phyloP scores from a whole-genome alignment of 1,284 basidiomycete species.

The Athelia sp. region DNA sequence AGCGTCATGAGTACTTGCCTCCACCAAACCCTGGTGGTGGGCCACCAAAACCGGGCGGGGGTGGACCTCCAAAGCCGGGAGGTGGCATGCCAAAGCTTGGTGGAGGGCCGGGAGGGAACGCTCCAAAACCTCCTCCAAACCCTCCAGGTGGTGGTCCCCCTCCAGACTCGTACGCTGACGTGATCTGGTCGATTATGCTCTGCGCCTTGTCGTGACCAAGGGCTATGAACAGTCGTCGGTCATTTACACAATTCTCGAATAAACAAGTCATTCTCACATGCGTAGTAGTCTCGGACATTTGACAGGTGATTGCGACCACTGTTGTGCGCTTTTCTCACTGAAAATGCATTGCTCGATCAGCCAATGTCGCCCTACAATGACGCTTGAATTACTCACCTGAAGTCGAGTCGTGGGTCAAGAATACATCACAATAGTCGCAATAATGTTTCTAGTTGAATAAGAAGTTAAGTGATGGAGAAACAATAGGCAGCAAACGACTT shows the following conservation, averaged over 20 bases:
- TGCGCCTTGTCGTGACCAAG: slow-evolving; percentile 96
- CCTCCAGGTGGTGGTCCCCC: slow-evolving; percentile 82
- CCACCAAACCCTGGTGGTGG: slow-evolving; percentile 50
- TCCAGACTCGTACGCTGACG: slow-evolving; percentile 82
- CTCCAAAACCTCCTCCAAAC: slow-evolving; percentile 75
- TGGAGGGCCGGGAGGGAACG: slow-evolving; percentile 37
- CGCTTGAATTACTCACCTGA: slow-evolving; percentile 49
- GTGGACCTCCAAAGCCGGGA: slow-evolving; percentile 41
- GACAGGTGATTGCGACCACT: slow-evolving; percentile 93
- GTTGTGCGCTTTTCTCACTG: slow-evolving; percentile 97
- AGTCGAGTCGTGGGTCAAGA: slow-evolving; percentile 84
- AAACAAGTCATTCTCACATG: slow-evolving; percentile 50
- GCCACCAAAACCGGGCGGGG: slow-evolving; percentile 37
- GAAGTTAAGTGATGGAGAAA: no score
- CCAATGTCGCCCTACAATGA: slow-evolving; percentile 5
- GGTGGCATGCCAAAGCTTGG: slow-evolving; percentile 44
- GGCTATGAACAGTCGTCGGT: slow-evolving; percentile 39
- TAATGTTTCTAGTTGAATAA: slow-evolving; percentile 64
- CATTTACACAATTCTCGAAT: slow-evolving; percentile 1
- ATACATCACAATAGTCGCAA: slow-evolving; percentile 93
- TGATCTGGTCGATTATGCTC: slow-evolving; percentile 94
- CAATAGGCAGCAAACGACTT: slow-evolving; percentile 17
- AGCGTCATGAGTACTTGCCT: slow-evolving; percentile 39
- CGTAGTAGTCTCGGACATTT: slow-evolving; percentile 97
- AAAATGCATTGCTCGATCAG: slow-evolving; percentile 15